Evolutionary conservation across 306 rosid genomes (phyloP), one percentile per base, ranked within the genome.

Genomic region (Macrotyloma uniflorum): DNA sequence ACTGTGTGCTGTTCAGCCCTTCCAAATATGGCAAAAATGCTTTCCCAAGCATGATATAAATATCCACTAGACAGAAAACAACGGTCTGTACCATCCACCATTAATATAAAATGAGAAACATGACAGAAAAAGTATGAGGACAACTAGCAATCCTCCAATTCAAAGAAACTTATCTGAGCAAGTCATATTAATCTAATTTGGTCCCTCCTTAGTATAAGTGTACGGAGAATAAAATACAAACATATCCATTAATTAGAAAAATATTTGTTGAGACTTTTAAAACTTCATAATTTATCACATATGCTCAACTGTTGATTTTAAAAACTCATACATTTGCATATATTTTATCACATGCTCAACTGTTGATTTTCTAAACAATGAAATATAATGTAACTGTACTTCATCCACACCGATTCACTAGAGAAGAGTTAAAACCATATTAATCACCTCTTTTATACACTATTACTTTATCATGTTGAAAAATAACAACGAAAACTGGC

Each of bases 21-120:
- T 93, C 94, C 89, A 96, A 87, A 89, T 89, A 89, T 13, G 99
- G 99, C 86, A 91, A 83, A 88, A 96, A 96, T 61, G 96, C 87
- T 85, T 90, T 93, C 85, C 99, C 99, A 42, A 96, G 99, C 96
- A 96, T 91, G 70, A 96, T 96, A 79, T 93, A 96, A 63, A 96
- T 90, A 77, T 96, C 99, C 85, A 96, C 99, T 7, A 93, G 88
- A 87, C 98, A 96, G 92, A 96, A 96, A 69, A 96, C 99, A 65
- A 96, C 99, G 8, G 99, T 96, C 99, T 96, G 99, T 78, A 77
- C 68, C 87, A 79, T 74, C 77, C 82, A 82, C 79, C 74, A 80
- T 20, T 46, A 35, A 67, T 50, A 79, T 40, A 33, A 43, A 50
- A 67, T 83, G 54, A 83, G 85, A 47, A 54, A 43, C 70, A 47